Conservation (phyloP, 495 filamentous ascomycete genomes). For the Penicillium turbatum region DNA sequence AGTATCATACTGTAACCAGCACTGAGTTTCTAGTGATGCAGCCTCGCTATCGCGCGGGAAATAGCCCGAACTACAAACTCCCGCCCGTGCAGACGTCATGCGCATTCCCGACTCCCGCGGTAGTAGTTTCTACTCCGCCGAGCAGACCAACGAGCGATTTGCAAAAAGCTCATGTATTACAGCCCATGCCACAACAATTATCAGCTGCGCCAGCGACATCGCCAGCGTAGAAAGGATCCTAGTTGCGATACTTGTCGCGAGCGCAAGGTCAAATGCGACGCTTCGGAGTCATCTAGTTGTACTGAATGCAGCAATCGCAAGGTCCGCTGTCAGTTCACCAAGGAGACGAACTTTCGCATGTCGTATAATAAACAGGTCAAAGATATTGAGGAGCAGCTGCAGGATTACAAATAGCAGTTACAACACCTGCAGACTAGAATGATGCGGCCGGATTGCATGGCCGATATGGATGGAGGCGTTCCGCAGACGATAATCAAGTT, state of each 20-base stretch:
- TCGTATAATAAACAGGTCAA: conserved; percentile 99
- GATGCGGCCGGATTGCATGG: conserved; percentile 36
- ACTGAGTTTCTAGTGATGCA: too few relatives aligned
- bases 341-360: conserved; percentile 98
- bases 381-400: conserved; percentile 89
- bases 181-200: conserved; percentile 33
- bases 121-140: conserved; percentile 43
- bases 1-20: too few relatives aligned
- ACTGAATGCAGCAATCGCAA: conserved; percentile 93
- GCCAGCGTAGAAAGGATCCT: conserved; percentile 77
- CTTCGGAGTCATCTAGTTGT: conserved; percentile 91
- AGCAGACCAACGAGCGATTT: conserved; percentile 42
- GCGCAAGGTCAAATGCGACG: conserved; percentile 98
- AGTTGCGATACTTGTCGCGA: conserved; percentile 98
- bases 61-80: conserved; percentile 32
- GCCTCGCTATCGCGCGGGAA: too few relatives aligned
- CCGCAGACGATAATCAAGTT: conserved; percentile 59
- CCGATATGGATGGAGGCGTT: conserved; percentile 60
- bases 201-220: conserved; percentile 28
- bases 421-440: conserved; percentile 57
- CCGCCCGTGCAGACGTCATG: conserved; percentile 40
- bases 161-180: conserved; percentile 45
- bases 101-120: conserved; percentile 32
- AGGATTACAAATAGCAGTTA: conserved; percentile 67
- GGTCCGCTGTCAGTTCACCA: conserved; percentile 97